These are phyloP conservation scores for Fusarium sp. DNA, from an alignment of 2,329 filamentous ascomycete genomes.

Conservation along the genomic window DNA sequence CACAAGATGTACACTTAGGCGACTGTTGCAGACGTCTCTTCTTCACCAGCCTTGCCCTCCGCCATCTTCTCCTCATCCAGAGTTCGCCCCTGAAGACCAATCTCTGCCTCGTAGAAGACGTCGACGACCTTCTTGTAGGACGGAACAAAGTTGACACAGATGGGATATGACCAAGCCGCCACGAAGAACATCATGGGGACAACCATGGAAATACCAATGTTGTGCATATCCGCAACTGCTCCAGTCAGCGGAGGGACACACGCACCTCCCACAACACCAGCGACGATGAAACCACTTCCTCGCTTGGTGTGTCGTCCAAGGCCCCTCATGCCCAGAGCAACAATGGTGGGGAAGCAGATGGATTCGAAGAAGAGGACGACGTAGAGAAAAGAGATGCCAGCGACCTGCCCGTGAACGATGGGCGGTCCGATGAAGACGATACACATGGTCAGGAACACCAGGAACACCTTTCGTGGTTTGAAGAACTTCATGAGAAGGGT, in stretches of 20 bases:
- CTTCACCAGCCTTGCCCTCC: conserved; percentile 18
- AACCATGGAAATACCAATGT: conserved; percentile 70
- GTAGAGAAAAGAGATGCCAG: conserved; percentile 69
- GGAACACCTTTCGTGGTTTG: conserved; percentile 72
- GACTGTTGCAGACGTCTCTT: conserved; percentile 14
- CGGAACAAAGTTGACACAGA: conserved; percentile 72
- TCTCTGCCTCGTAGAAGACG: conserved; percentile 57
- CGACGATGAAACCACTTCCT: conserved; percentile 74
- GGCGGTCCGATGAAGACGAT: conserved; percentile 68
- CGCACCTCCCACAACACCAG: conserved; percentile 76
- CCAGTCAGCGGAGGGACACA: conserved; percentile 77
- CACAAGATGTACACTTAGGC: not conserved
- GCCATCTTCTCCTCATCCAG: conserved; percentile 45
- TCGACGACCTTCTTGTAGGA: conserved; percentile 71
- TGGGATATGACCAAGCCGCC: conserved; percentile 63
- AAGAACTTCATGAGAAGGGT: conserved; percentile 72
- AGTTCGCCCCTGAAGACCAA: conserved; percentile 50
- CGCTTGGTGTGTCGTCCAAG: conserved; percentile 80
- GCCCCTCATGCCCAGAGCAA: conserved; percentile 78
- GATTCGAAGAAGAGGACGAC: conserved; percentile 80
- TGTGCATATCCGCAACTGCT: conserved; percentile 69
- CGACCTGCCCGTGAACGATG: conserved; percentile 57
- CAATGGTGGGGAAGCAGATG: conserved; percentile 83
- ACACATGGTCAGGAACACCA: conserved; percentile 69
- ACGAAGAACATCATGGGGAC: conserved; percentile 71